These are phyloP conservation scores for Cladorrhinum sp. DNA, from an alignment of 2,329 filamentous ascomycete genomes.

Conservation along the genomic window DNA sequence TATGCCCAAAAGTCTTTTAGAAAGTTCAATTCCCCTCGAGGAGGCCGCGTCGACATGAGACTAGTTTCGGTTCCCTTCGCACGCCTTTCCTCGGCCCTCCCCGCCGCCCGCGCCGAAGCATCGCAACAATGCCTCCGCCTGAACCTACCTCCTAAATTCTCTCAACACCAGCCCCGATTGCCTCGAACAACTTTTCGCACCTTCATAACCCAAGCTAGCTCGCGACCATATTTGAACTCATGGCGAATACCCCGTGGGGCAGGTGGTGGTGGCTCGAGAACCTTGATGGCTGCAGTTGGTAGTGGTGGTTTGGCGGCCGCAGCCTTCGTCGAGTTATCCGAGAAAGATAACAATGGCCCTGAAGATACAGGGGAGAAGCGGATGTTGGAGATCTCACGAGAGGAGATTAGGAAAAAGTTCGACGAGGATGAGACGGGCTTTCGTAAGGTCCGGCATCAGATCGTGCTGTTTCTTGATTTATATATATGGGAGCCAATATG, in stretches of 20 bases:
- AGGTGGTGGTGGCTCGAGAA: slow-evolving; percentile 2
- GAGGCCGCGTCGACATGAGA: slow-evolving; percentile 25
- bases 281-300: slow-evolving; percentile 31
- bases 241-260: slow-evolving; percentile 11
- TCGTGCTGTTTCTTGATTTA: slow-evolving; percentile 66
- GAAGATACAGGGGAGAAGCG: slow-evolving; percentile 72
- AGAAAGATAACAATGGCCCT: slow-evolving; percentile 48
- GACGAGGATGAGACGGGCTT: slow-evolving; percentile 60
- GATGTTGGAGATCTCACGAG: slow-evolving; percentile 79
- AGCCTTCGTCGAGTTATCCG: slow-evolving; percentile 57
- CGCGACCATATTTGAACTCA: slow-evolving; percentile 9
- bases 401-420: slow-evolving; percentile 71
- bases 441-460: slow-evolving; percentile 52
- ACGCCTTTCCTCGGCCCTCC: slow-evolving; percentile 23
- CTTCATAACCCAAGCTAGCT: slow-evolving; percentile 1
- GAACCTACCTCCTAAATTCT: not conserved
- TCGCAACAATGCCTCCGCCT: slow-evolving; percentile 5
- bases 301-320: slow-evolving; percentile 49
- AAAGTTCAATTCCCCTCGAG: not conserved
- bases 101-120: slow-evolving; percentile 18
- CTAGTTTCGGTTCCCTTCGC: slow-evolving; percentile 19
- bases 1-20: not conserved
- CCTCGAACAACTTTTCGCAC: slow-evolving; percentile 2
- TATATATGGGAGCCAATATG: slow-evolving; percentile 83
- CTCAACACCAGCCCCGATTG: not conserved